Evolutionary conservation across 441 rosid genomes (phyloP), one percentile per base, ranked within the genome.

Genomic region (Euphorbia corollata): DNA sequence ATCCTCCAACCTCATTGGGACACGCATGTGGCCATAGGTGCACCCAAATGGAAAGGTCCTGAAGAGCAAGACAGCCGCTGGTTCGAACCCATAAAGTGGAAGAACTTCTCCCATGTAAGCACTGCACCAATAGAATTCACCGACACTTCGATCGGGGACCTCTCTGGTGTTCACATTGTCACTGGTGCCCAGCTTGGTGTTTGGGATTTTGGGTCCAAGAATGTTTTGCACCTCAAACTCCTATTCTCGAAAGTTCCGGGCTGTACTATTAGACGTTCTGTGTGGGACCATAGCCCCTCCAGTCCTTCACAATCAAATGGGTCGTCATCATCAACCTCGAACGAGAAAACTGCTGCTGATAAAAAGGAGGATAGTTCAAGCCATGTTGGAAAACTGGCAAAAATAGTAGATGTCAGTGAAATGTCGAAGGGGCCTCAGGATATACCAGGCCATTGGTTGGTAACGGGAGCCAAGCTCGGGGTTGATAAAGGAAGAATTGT

Each of bases 31-130:
- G 85, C 91, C 55, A 87, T 87, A 19, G 91, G 91, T 59, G 87
- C 93, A 53, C 89, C 94, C 53, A 87, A 77, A 70, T 87, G 93
- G 93, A 79, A 76, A 79, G 89, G 93, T 20, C 93, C 91, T 0
- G 91, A 87, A 76, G 91, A 87, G 80, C 93, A 87, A 73, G 93
- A 87, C 67, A 87, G 91, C 61, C 83, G 91, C 57, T 87, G 91
- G 91, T 87, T 87, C 56, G 93, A 87, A 76, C 83, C 91, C 10
- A 83, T 87, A 19, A 87, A 87, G 62, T 86, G 94, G 91, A 87
- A 86, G 80, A 86, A 78, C 71, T 87, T 87, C 66, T 87, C 91
- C 71, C 87, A 87, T 71, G 87, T 87, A n/a, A 87, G 91, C 78
- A 86, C 94, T 8, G 87, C 94, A 66, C 91, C 94, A 30, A 79